Evolutionary conservation across 2,329 filamentous ascomycete species (phyloP), one percentile per base, ranked within the genome.

Genomic region (Fusarium albosuccineum): DNA sequence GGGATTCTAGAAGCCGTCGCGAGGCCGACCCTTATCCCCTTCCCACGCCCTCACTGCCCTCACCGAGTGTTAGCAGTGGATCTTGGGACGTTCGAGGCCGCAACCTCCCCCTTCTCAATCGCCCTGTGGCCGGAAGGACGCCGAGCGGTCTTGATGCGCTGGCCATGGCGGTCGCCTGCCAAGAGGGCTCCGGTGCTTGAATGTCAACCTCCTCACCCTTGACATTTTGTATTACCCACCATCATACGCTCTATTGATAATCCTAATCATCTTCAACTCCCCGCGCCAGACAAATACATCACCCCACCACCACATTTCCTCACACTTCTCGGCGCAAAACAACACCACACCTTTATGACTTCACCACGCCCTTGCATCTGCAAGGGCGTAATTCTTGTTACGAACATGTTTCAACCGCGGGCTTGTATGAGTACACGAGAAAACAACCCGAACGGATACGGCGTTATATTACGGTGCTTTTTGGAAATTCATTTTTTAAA

Each of bases 61-160:
- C 82, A 57, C 77, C 81, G 17, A 73, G 67, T 63, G 53, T 66
- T 61, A 60, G 61, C 55, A 69, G 76, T 64, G 76, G 78, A 60
- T 73, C 80, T 40, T 85, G 83, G 83, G 82, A 86, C 60, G 79
- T 85, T 79, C 79, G 80, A 41, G 78, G 76, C 30, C 74, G 84
- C 33, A 82, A 82, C 54, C 69, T 81, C 2, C 79, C 83, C 56
- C 75, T 85, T 11, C 77, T 83, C 67, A 79, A 74, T 65, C 82
- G 83, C n/a, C 84, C 84, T 5, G 75, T 73, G 11, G 71, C 78
- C 7, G 72, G 73, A 3, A 77, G 81, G 60, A 81, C 81, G n/a
- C 79, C 80, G 66, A 86, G 82, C 60, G 85, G 85, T 17, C 80
- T 88, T 6, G 85, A 87, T 64, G 82, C 85, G 8, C 77, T 88